Base-by-base conservation (phyloP, 805 yeast genomes). In the Teunomyces atbi region DNA sequence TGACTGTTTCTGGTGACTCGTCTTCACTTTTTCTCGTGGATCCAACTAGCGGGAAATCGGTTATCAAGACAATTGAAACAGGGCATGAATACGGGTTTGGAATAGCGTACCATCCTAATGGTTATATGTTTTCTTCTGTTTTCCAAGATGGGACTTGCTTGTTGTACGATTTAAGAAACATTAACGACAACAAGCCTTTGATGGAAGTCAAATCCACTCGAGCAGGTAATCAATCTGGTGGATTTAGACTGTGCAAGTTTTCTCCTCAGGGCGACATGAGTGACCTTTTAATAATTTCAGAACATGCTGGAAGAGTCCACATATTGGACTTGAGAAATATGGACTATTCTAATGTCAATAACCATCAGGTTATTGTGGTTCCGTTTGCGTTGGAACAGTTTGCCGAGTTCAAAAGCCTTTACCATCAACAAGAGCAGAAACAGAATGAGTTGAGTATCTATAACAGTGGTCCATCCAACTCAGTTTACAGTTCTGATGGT, bases 301-400 rank as follows among this genome's bases (percentile, higher is more conserved):
- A 91, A 61, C 96, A 91, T 56, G 85, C 82, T 44, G 95, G 96
- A 0, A 74, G 96, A 45, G 86, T 91, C 3, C 98, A 91, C 65
- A 71, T 90, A 46, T 71, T 91, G 21, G 97, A 91, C 61, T 76
- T 89, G 20, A 77, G 96, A 50, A 80, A 86, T 57, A 78, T 82
- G 53, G 41, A 48, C 21, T 38, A 42, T 15, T 52, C 50, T 20
- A 55, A 59, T 34, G 59, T 52, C 19, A 70, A 76, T 48, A 82
- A 86, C 54, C 92, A 87, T 59, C 92, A 86, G 61, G 89, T 90
- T 30, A 73, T 89, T 2, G 69, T 85, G 48, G 69, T 86, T 11
- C 94, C 94, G 0, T 69, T 65, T 50, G 72, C 74, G 4, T 63
- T 73, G 46, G 72, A 71, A 47, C 75, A 71, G 51, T 72, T 58